Evolutionary conservation across 257 asterid species (phyloP).

Genomic region (Verbena officinalis): DNA sequence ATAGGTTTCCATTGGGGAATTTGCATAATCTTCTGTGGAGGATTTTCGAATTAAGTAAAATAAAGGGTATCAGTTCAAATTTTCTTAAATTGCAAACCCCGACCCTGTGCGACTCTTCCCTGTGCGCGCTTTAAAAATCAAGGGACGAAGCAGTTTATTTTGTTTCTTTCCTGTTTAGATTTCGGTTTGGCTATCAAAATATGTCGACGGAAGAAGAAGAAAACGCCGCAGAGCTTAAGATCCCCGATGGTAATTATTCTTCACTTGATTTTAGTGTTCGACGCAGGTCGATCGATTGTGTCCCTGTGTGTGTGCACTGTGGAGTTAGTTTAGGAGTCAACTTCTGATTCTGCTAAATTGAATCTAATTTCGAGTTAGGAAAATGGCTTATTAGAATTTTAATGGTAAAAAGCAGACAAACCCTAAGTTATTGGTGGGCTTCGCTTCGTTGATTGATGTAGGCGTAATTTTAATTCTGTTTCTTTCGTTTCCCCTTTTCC

Average conservation of each 20-base stretch:
- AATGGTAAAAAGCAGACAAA: no score
- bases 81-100: not conserved
- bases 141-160: not conserved
- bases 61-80: not conserved
- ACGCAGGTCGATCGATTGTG: not conserved
- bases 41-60: not conserved
- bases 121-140: not conserved
- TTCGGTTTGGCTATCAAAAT: not conserved
- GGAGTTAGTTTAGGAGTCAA: not conserved
- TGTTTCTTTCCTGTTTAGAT: not conserved
- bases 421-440: no score
- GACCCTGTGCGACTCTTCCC: not conserved
- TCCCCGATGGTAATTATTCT: conserved; percentile 54
- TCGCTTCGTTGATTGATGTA: not conserved
- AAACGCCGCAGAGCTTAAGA: conserved; percentile 72
- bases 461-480: not conserved
- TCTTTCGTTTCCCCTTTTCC: not conserved
- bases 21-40: not conserved
- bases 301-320: not conserved
- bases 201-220: conserved; percentile 73
- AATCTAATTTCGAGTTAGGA: not conserved
- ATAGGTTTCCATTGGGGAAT: not conserved
- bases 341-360: not conserved
- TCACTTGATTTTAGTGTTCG: not conserved
- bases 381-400: no score